Percentiles rank a stretch among this genome's conserved stretches.
Conservation (phyloP, 345 rosid species). For the Leavenworthia alabamica region DNA sequence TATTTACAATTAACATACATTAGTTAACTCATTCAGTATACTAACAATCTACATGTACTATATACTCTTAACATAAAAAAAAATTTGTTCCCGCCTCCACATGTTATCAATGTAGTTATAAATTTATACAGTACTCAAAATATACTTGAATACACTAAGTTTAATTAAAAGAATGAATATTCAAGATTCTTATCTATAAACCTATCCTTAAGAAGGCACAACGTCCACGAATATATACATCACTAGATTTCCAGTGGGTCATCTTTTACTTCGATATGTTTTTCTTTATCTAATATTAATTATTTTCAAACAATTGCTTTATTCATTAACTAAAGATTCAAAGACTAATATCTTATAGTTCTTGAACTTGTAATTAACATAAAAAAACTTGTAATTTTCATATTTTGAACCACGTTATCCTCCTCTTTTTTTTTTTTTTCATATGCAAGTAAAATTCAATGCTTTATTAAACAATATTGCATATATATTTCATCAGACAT, state of each 20-base stretch:
- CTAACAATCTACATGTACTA: no score
- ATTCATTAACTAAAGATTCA: neutral
- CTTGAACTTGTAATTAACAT: no score
- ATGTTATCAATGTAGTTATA: no score
- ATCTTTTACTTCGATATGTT: slow-evolving; percentile 5
- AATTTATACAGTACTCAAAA: no score
- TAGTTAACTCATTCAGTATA: no score
- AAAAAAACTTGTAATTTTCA: neutral
- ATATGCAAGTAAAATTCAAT: neutral
- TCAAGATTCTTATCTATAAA: slow-evolving; percentile 11
- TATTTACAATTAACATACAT: no score
- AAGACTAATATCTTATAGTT: neutral
- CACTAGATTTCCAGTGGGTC: slow-evolving; percentile 20
- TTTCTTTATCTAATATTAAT: neutral
- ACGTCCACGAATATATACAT: slow-evolving; percentile 15
- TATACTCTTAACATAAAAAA: no score
- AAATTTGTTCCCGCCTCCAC: no score
- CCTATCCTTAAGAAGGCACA: slow-evolving; percentile 12
- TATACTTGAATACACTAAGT: slow-evolving; percentile 14
- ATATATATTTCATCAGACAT: slow-evolving; percentile 26
- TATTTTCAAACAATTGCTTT: neutral
- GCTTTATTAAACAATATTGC: slow-evolving; percentile 10
- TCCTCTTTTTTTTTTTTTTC: neutral
- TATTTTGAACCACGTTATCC: neutral
- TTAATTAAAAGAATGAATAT: slow-evolving; percentile 13